Percentiles rank a stretch among this genome's conserved stretches.
These are phyloP conservation scores for Phoenix roebelenii DNA, from an alignment of 176 grass and related monocot genomes.

Conservation along the genomic window DNA sequence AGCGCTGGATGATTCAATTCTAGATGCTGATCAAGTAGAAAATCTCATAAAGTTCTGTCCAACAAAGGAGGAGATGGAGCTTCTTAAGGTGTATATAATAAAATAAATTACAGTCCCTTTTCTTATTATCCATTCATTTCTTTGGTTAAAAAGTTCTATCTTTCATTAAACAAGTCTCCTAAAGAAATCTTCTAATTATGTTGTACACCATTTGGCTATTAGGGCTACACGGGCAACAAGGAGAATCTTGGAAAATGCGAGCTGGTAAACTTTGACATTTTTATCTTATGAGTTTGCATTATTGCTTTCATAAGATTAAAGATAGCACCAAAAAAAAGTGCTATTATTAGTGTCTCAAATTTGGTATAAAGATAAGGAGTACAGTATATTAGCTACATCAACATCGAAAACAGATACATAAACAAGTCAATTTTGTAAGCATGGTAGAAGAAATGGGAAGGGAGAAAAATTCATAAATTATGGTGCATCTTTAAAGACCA, in stretches of 20 bases:
- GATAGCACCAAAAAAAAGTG: too few species aligned
- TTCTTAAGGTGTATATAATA: constrained; percentile 62
- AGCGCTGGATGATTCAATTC: constrained; percentile 82
- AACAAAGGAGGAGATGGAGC: constrained; percentile 97
- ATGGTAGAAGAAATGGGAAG: too few species aligned
- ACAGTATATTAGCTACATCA: too few species aligned
- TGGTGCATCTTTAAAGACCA: too few species aligned
- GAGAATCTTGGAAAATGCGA: constrained; percentile 96
- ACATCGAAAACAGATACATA: too few species aligned
- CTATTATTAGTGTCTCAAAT: too few species aligned
- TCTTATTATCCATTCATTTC: constrained; percentile 4
- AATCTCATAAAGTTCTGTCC: constrained; percentile 98
- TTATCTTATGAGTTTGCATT: constrained; percentile 15
- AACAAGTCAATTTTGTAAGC: too few species aligned
- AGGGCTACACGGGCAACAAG: constrained; percentile 64
- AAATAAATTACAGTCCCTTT: constrained; percentile 4
- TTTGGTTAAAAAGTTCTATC: constrained; percentile 21
- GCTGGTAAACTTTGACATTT: constrained; percentile 46
- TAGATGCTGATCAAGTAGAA: constrained; percentile 86
- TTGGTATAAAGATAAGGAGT: too few species aligned
- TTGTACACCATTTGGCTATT: constrained; percentile 29
- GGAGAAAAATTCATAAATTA: too few species aligned
- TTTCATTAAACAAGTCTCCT: constrained; percentile 1
- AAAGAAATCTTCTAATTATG: constrained; percentile 9
- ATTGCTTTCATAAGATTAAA: background rate